phyloP scores from a whole-genome alignment of 495 filamentous ascomycete genomes.

The Hypomontagnella monticulosa region DNA sequence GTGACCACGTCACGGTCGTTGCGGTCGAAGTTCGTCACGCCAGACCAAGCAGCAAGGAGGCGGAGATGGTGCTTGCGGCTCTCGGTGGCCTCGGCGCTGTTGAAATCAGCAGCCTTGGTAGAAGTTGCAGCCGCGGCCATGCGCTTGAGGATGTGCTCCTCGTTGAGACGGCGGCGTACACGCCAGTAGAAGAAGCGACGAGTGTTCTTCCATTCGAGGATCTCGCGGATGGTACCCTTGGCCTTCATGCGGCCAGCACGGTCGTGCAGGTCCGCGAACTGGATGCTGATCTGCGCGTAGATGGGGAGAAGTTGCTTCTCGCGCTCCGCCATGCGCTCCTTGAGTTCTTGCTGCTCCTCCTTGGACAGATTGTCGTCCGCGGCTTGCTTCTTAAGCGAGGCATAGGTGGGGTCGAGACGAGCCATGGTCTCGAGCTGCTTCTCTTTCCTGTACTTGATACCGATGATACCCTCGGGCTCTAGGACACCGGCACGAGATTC shows the following conservation, averaged over 20 bases:
- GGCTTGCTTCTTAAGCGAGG: conserved; percentile 79
- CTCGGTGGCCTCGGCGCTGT: conserved; percentile 54
- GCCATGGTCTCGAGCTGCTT: conserved; percentile 99
- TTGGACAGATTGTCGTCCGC: conserved; percentile 72
- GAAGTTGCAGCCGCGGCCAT: conserved; percentile 67
- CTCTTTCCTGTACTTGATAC: conserved; percentile 97
- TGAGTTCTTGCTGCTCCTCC: conserved; percentile 79
- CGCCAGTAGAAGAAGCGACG: conserved; percentile 99
- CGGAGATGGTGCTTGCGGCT: conserved; percentile 70
- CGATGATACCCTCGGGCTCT: conserved; percentile 97
- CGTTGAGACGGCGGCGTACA: conserved; percentile 93
- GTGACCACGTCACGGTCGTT: conserved; percentile 85
- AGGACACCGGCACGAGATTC: conserved; percentile 96
- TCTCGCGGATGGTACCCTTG: conserved; percentile 88
- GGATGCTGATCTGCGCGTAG: conserved; percentile 90
- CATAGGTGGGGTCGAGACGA: conserved; percentile 86
- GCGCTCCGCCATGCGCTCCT: conserved; percentile 85
- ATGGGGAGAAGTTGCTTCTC: conserved; percentile 91
- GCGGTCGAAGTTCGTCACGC: conserved; percentile 73
- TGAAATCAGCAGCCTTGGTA: conserved; percentile 49
- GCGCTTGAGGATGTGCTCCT: conserved; percentile 93
- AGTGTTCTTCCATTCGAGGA: conserved; percentile 86
- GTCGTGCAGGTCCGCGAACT: conserved; percentile 97
- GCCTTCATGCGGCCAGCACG: conserved; percentile 97
- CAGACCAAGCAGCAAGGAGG: conserved; percentile 80